Base-by-base conservation (phyloP, 2,329 filamentous ascomycete species). In the Beauveria brongniartii region DNA sequence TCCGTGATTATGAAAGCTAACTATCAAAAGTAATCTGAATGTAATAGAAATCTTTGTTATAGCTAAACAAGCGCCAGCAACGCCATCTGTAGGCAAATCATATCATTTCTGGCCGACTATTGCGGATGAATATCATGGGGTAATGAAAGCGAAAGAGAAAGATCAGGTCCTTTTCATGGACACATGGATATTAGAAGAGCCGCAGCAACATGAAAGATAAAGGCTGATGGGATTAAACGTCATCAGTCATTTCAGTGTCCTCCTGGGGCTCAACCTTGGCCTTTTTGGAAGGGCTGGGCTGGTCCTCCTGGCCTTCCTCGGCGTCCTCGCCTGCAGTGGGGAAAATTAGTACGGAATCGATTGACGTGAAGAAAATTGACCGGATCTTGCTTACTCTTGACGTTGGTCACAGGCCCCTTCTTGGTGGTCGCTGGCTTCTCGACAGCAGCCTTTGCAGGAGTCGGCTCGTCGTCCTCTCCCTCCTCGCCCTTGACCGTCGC, bases 261-360 rank as follows among this genome's bases (percentile, higher is more conserved):
- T 58, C 46, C 26, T 53, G n/a, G 24, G 68, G 67, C 54, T 69
- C 65, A 28, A 65, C 63, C 69, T 75, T 75, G 44, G 62, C 51
- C 63, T 70, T 72, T 63, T 74, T 73, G 54, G 59, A 55, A 6
- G 71, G 66, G 43, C 41, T 61, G 46, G 30, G 40, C 59, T 52
- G 34, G 14, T 53, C 41, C 24, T 44, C 22, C 5, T 3, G 40
- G 24, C 14, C 47, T n/a, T 59, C 12, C 3, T 34, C 26, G 24
- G 26, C 14, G 22, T 34, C 48, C 26, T 59, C 48, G 24, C 1
- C 55, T 59, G 18, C 14, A 20, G 9, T 14, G 14, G 12, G 14
- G 26, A 34, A 6, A 12, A 8, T 55, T 18, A 55, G 54, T 24
- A 30, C 5, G 7, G 16, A 6, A 4, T 9, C 10, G 0, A 5